Evolutionary conservation across 2,329 filamentous ascomycete genomes (phyloP), one percentile per base, ranked within the genome.

Genomic region (Pseudomassariella vexata): DNA sequence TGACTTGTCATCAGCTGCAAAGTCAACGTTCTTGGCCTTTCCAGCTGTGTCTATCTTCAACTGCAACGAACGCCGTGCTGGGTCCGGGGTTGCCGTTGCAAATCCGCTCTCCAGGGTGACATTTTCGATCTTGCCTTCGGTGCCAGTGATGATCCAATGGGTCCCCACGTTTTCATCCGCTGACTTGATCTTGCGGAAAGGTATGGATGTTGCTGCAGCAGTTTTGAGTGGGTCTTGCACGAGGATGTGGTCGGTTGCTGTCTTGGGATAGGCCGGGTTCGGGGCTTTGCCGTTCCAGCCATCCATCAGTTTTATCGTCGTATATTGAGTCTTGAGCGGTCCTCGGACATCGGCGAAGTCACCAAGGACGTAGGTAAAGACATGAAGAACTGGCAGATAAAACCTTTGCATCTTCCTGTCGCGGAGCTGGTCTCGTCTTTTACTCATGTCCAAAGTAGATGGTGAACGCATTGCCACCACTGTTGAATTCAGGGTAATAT

Each of bases 71-170:
- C 38, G 26, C 7, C 24, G 31, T 24, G 19, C 21, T 0, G 35
- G 21, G 5, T 30, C 14, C 36, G 37, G 0, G 31, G 30, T 35
- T 53, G 48, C 46, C 45, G 49, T 5, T 27, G n/a, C 11, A n/a
- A n/a, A n/a, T n/a, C n/a, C n/a, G n/a, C 16, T 4, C 14, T 37
- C 19, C 5, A 40, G 41, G 6, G 42, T 28, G 4, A 41, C 42
- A 16, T 55, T 22, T 28, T 53, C 50, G 11, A 59, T 43, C 44
- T 60, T 56, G 1, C 58, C 59, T 30, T 59, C 43, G 6, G 50
- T 57, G 11, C 59, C 60, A 2, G 52, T 50, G 34, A 63, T 61
- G 18, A 52, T 35, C 57, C 58, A 63, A 10, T 47, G 48, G 15
- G 54, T 30, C 8, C 38, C 41, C n/a, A 36, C 35, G 5, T 35